Base-by-base conservation (phyloP, 2,329 filamentous ascomycete species). In the Monosporascus sp. region DNA sequence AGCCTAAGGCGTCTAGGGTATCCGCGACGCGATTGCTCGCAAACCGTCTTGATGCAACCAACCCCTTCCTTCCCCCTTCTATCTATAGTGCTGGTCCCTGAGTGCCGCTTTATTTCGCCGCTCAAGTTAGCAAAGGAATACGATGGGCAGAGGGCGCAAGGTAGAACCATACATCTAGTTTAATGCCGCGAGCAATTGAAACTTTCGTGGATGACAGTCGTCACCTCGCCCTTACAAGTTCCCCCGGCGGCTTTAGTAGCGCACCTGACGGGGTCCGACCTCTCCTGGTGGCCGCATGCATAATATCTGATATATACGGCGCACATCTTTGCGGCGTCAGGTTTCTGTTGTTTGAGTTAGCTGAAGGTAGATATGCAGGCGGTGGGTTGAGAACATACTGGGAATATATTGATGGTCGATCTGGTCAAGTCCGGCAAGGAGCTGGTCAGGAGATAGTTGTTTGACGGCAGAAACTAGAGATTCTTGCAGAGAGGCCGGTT, bases 211-310 rank as follows among this genome's bases (percentile, higher is more conserved):
- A 14, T 35, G 11, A 35, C 38, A 41, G 38, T 19, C 19, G 38
- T 41, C 9, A 11, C 11, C 31, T 2, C 31, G 31, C 31, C 31
- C 31, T 35, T 35, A 14, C 31, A 35, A 35, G 31, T 14, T 14
- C 31, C 31, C 31, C 31, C 31, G 31, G 31, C 31, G 31, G 31
- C 31, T 35, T 41, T 41, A n/a, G 17, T 20, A 41, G 38, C 17
- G 11, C 38, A 41, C 19, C 19, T 20, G 38, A n/a, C 11, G 49
- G 51, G 14, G 44, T 51, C 19, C 55, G 53, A 38, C 11, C 46
- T 35, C 40, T 58, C 53, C 31, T 46, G 40, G 50, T 52, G n/a
- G 22, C 50, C 37, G 24, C 48, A 27, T 11, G 38, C 38, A 11
- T 41, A 41, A 19, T n/a, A 8, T n/a, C 17, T n/a, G 5, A 2